These are phyloP conservation scores for Fraxinus quadrangulata DNA, from an alignment of 257 asterid species.

Conservation along the genomic window DNA sequence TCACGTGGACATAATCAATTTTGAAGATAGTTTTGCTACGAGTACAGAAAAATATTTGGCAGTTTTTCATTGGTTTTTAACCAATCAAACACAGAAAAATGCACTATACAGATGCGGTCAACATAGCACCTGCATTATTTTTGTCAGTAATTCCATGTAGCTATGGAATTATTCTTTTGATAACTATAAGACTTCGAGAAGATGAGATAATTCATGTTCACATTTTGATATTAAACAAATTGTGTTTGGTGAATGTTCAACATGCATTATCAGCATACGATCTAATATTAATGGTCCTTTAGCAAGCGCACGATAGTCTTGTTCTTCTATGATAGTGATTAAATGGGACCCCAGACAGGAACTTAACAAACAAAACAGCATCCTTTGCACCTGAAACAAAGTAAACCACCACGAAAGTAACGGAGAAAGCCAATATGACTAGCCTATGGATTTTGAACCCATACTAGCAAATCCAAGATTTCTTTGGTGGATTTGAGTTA, in stretches of 20 bases:
- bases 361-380: conserved; percentile 96
- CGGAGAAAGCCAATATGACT: background rate
- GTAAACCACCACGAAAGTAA: background rate
- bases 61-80: too few relatives aligned
- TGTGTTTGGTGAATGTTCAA: conserved; percentile 84
- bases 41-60: too few relatives aligned
- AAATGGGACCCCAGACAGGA: conserved; percentile 79
- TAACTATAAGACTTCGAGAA: too few relatives aligned
- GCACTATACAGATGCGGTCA: too few relatives aligned
- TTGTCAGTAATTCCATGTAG: too few relatives aligned
- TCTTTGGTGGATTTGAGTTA: background rate
- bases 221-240: conserved; percentile 69
- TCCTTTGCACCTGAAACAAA: conserved; percentile 73
- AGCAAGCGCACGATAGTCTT: conserved; percentile 84
- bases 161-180: too few relatives aligned
- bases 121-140: too few relatives aligned
- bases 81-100: too few relatives aligned
- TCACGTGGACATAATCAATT: too few relatives aligned
- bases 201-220: conserved; percentile 50
- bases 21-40: too few relatives aligned
- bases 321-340: conserved; percentile 71
- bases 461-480: conserved; percentile 3
- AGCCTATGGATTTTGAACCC: background rate
- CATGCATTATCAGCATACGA: conserved; percentile 82
- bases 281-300: conserved; percentile 92